These are phyloP conservation scores for Solanum stenotomum DNA, from an alignment of 257 asterid genomes.

Conservation along the genomic window DNA sequence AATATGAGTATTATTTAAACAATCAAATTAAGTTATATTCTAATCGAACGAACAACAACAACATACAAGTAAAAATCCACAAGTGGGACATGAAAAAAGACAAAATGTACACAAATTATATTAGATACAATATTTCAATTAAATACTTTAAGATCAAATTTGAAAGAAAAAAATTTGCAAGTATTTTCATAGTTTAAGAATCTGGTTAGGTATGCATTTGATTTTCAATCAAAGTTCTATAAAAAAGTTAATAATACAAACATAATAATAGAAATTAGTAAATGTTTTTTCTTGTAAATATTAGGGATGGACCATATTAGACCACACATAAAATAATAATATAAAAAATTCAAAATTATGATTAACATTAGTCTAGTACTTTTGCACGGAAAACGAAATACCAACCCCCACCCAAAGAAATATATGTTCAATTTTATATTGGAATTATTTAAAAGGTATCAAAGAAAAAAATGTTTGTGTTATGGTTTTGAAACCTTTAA, in stretches of 20 bases:
- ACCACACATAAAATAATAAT: not conserved
- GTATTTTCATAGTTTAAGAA: not conserved
- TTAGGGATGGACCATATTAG: not conserved
- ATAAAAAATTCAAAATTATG: not conserved
- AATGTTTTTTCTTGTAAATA: not conserved
- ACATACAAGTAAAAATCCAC: no score
- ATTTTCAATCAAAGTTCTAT: not conserved
- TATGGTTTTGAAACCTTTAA: not conserved
- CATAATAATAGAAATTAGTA: not conserved
- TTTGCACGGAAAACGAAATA: not conserved
- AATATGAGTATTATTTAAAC: not conserved
- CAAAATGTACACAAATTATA: no score
- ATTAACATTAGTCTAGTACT: not conserved
- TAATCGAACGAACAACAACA: not conserved
- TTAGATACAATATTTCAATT: no score
- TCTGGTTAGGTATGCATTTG: not conserved
- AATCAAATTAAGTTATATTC: not conserved
- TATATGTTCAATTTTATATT: not conserved
- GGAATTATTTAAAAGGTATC: not conserved
- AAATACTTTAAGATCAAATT: not conserved
- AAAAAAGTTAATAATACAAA: not conserved
- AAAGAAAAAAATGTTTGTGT: not conserved
- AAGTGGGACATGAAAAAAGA: not conserved
- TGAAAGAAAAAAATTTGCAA: not conserved
- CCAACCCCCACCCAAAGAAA: not conserved